phyloP scores from a whole-genome alignment of 2,329 filamentous ascomycete genomes.

The Calonectria hongkongensis region DNA sequence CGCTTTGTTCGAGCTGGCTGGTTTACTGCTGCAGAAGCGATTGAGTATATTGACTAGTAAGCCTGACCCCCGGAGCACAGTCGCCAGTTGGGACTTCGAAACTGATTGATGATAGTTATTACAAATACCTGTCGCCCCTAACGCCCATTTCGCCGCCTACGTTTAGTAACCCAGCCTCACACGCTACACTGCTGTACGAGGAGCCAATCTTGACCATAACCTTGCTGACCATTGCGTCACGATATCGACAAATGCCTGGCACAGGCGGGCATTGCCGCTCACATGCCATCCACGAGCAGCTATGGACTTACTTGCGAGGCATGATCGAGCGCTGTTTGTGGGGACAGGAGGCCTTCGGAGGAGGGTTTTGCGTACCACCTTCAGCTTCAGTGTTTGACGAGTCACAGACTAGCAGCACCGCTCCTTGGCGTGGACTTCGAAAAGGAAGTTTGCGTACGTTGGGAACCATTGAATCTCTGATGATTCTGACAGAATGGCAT shows the following conservation, averaged over 20 bases:
- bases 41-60: constrained; percentile 94
- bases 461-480: constrained; percentile 93
- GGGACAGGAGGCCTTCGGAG: constrained; percentile 96
- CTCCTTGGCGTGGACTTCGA: constrained; percentile 80
- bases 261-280: constrained; percentile 89
- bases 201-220: constrained; percentile 96
- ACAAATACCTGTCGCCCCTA: constrained; percentile 90
- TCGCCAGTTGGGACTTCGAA: background rate
- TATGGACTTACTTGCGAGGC: constrained; percentile 94
- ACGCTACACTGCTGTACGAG: constrained; percentile 87
- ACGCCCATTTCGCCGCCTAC: constrained; percentile 96
- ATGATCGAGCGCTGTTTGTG: constrained; percentile 97
- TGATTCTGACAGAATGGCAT: constrained; percentile 98
- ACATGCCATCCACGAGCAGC: constrained; percentile 93
- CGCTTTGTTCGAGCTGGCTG: constrained; percentile 97
- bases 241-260: constrained; percentile 87
- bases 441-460: constrained; percentile 90
- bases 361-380: constrained; percentile 87
- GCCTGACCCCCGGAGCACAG: constrained; percentile 53
- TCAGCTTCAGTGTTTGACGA: constrained; percentile 70
- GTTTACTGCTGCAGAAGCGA: constrained; percentile 95
- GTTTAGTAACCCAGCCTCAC: constrained; percentile 87
- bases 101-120: constrained; percentile 78
- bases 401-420: constrained; percentile 79
- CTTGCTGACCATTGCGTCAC: constrained; percentile 91